Percentiles rank a stretch among this genome's conserved stretches.
Evolutionary conservation across 2,329 filamentous ascomycete species (phyloP).

Genomic region (Alternaria gaisen): DNA sequence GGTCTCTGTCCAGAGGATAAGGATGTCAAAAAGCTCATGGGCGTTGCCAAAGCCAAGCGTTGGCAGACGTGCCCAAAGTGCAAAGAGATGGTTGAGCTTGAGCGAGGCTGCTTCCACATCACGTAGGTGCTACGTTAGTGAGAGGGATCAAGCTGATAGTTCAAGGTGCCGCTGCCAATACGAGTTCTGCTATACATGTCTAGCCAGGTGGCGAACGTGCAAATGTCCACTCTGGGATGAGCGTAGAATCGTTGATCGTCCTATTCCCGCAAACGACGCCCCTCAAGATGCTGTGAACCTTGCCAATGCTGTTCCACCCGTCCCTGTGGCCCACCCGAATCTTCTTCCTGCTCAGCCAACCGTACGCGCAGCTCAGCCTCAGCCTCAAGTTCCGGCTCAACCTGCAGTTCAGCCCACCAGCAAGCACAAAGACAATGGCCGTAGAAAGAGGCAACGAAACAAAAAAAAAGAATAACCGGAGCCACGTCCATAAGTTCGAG

Average conservation of each 20-base stretch:
- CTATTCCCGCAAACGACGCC: neutral
- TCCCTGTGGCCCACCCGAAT: neutral
- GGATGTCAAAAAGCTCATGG: neutral
- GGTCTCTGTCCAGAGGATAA: neutral
- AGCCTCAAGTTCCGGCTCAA: neutral
- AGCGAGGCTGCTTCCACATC: neutral
- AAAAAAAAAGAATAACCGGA: neutral
- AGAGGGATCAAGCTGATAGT: neutral
- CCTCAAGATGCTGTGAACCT: neutral
- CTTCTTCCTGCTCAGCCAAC: neutral
- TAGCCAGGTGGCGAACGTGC: neutral
- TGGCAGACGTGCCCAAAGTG: neutral
- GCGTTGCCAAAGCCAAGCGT: neutral
- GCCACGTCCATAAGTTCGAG: neutral
- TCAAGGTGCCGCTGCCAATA: neutral
- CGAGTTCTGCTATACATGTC: neutral
- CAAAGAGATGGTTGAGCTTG: neutral
- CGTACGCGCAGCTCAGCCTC: neutral
- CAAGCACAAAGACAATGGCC: neutral
- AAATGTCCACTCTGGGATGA: neutral
- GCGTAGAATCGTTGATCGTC: neutral
- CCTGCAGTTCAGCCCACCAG: neutral
- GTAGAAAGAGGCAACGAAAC: neutral
- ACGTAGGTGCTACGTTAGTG: neutral
- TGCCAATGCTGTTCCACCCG: neutral